Conservation (phyloP, 208 protist species). For the Acanthamoeba culbertsoni region DNA sequence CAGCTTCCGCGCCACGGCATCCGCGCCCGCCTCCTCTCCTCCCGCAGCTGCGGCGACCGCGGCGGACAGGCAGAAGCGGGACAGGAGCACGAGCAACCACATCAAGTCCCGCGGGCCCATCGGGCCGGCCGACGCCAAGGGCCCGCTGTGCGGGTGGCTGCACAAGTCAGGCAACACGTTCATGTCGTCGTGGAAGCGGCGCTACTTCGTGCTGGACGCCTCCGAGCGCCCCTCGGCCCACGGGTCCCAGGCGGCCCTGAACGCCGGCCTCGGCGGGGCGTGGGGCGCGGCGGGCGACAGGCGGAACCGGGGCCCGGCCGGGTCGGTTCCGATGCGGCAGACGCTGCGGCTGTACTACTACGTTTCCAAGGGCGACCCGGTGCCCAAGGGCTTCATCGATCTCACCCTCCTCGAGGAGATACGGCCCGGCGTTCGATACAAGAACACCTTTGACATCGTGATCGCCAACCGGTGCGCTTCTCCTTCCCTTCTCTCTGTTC, state of each 20-base stretch:
- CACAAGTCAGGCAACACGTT: conserved; percentile 7
- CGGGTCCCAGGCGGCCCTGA: neutral
- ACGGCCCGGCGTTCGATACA: neutral
- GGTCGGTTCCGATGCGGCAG: neutral
- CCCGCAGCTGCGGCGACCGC: neutral
- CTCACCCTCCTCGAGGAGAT: neutral
- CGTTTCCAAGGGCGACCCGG: neutral
- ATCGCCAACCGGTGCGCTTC: neutral
- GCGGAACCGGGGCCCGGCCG: neutral
- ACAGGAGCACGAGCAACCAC: neutral
- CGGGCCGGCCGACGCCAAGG: neutral
- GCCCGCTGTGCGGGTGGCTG: neutral
- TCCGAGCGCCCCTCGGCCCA: neutral
- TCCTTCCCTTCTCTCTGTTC: neutral
- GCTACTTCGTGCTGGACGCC: neutral
- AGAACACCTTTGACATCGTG: neutral
- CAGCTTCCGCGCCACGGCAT: neutral
- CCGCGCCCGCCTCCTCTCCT: no score
- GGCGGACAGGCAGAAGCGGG: neutral
- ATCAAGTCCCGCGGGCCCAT: neutral
- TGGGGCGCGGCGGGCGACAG: neutral
- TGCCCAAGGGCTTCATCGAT: conserved; percentile 24
- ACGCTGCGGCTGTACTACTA: neutral
- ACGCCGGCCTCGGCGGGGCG: neutral
- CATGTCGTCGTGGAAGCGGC: conserved; percentile 5